Conservation (phyloP, 345 rosid genomes). For the Acer yangbiense region DNA sequence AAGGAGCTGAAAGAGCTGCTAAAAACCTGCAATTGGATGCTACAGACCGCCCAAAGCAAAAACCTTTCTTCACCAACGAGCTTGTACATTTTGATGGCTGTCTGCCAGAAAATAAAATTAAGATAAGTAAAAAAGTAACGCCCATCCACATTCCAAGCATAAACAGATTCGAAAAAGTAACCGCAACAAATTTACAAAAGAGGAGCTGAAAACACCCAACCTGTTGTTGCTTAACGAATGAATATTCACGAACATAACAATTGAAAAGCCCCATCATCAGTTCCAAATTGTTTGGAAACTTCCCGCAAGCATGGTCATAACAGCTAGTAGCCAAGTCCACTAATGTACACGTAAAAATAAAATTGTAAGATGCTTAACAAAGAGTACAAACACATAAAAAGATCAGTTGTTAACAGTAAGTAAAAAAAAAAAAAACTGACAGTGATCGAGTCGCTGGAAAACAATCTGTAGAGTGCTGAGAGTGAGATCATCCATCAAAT, state of each 20-base stretch:
- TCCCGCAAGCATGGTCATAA: constrained; percentile 83
- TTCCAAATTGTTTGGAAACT: constrained; percentile 77
- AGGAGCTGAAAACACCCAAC: constrained; percentile 37
- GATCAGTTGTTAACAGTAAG: background rate
- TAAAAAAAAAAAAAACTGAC: constrained; percentile 43
- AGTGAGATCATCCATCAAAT: constrained; percentile 92
- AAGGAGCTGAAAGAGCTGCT: background rate
- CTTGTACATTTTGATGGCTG: constrained; percentile 96
- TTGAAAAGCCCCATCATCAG: constrained; percentile 97
- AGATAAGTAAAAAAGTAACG: constrained; percentile 9
- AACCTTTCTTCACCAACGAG: constrained; percentile 90
- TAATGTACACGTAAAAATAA: constrained; percentile 24
- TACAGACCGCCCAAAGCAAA: constrained; percentile 98
- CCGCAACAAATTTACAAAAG: background rate
- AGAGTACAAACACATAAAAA: background rate
- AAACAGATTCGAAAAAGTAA: background rate
- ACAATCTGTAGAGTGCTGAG: constrained; percentile 94
- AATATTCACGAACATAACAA: constrained; percentile 91
- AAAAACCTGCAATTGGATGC: constrained; percentile 93
- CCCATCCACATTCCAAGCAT: background rate
- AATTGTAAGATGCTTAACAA: background rate
- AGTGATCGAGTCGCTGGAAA: constrained; percentile 88
- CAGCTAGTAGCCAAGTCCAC: constrained; percentile 97
- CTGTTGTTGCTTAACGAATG: constrained; percentile 98
- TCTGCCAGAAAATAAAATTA: constrained; percentile 54